These are phyloP conservation scores for Rhizopogon salebrosus DNA, from an alignment of 768 basidiomycete species.

Conservation along the genomic window DNA sequence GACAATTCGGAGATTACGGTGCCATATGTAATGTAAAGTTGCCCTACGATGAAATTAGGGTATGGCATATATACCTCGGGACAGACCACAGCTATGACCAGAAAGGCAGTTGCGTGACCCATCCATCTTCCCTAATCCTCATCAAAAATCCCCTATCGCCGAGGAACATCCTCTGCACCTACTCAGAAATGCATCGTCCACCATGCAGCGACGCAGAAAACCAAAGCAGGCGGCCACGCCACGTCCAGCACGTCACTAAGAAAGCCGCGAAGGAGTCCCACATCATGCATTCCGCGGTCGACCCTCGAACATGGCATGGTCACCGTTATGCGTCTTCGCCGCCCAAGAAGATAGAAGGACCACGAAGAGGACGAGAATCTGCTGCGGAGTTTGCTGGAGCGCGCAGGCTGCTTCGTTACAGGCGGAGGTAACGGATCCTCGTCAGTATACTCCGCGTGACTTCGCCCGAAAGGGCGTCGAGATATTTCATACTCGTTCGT, in stretches of 20 bases:
- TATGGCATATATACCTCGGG: too few species aligned
- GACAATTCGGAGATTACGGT: not conserved
- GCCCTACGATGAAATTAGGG: not conserved
- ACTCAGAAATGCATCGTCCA: constrained; percentile 26
- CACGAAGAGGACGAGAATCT: constrained; percentile 13
- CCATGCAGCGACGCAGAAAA: constrained; percentile 29
- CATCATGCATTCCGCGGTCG: constrained; percentile 11
- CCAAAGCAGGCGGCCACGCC: constrained; percentile 31
- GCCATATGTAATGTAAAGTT: not conserved
- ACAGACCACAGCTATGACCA: too few species aligned
- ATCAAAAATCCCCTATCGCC: not conserved
- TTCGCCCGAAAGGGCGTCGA: constrained; percentile 1
- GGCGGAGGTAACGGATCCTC: constrained; percentile 8
- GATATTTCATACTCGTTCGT: constrained; percentile 4
- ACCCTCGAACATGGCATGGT: constrained; percentile 11
- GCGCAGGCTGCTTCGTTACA: constrained; percentile 2
- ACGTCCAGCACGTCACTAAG: constrained; percentile 26
- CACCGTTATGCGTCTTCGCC: constrained; percentile 19
- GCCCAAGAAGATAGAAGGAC: constrained; percentile 20
- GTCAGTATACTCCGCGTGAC: constrained; percentile 5
- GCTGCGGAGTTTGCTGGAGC: constrained; percentile 5
- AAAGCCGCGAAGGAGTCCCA: constrained; percentile 25
- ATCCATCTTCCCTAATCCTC: not conserved
- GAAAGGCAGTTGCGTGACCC: too few species aligned
- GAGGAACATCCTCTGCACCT: not conserved